Percentiles rank a stretch among this genome's conserved stretches.
These are phyloP conservation scores for Suillus lakei DNA, from an alignment of 768 basidiomycete genomes.

Conservation along the genomic window DNA sequence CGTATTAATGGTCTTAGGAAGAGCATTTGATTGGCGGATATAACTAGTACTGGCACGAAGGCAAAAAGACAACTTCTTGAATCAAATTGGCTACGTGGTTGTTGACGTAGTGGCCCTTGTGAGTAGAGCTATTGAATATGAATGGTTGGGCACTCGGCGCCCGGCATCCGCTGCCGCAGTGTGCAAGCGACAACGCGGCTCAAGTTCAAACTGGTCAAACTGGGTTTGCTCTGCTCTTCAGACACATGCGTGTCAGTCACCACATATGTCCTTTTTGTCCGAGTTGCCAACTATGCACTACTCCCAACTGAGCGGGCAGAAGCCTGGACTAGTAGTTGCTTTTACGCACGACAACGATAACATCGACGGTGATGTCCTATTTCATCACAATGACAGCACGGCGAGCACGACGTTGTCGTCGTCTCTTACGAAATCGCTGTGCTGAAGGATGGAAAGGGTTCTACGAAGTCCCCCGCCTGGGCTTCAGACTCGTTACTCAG, in stretches of 20 bases:
- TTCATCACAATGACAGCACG: not conserved
- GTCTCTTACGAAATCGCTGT: not conserved
- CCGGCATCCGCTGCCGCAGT: too few relatives aligned
- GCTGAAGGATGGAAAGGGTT: not conserved
- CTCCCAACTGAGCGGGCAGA: not conserved
- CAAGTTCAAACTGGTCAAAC: too few relatives aligned
- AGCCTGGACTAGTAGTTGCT: not conserved
- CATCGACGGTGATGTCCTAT: not conserved
- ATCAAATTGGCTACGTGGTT: not conserved
- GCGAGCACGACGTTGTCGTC: not conserved
- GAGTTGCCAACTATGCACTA: not conserved
- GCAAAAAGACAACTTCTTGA: not conserved
- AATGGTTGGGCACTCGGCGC: too few relatives aligned
- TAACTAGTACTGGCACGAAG: not conserved
- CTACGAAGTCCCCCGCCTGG: too few relatives aligned
- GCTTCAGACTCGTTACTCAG: too few relatives aligned
- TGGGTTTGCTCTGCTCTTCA: too few relatives aligned
- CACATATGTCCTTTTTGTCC: not conserved
- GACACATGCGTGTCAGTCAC: too few relatives aligned
- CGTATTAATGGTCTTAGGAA: not conserved
- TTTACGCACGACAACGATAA: not conserved
- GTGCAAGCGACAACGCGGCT: too few relatives aligned
- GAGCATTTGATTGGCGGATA: not conserved
- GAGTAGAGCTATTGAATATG: too few relatives aligned
- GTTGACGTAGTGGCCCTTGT: too few relatives aligned